Percentiles rank a stretch among this genome's conserved stretches.
Evolutionary conservation across 257 asterid species (phyloP).

Genomic region (Solanum clarkiae): DNA sequence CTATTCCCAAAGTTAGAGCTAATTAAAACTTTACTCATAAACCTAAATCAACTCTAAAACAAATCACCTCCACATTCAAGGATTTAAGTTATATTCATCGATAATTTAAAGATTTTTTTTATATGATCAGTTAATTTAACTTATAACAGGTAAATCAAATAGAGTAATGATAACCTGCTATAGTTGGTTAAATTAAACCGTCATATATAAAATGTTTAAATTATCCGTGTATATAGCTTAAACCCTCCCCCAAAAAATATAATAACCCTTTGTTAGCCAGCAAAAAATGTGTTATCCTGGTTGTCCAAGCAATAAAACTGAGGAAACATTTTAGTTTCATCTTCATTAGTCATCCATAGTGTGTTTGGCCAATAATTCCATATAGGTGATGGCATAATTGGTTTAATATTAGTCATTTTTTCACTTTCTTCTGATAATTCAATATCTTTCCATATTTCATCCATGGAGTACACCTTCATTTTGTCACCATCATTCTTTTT

Average conservation of each 20-base stretch:
- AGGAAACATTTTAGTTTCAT: neutral
- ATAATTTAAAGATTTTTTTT: neutral
- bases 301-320: neutral
- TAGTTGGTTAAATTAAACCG: neutral
- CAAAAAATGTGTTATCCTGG: neutral
- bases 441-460: conserved; percentile 81
- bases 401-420: conserved; percentile 4
- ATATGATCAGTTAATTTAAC: neutral
- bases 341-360: conserved; percentile 25
- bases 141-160: neutral
- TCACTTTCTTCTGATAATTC: conserved; percentile 32
- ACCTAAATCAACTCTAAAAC: neutral
- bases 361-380: conserved; percentile 47
- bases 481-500: conserved; percentile 8
- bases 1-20: neutral
- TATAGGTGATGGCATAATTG: conserved; percentile 13
- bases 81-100: neutral
- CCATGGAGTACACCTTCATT: conserved; percentile 44
- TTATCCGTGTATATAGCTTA: neutral
- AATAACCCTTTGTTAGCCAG: neutral
- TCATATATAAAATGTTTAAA: neutral
- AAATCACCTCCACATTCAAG: neutral
- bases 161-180: neutral
- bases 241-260: neutral
- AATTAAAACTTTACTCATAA: neutral